Conservation (phyloP, 495 filamentous ascomycete genomes). For the Glonium stellatum region DNA sequence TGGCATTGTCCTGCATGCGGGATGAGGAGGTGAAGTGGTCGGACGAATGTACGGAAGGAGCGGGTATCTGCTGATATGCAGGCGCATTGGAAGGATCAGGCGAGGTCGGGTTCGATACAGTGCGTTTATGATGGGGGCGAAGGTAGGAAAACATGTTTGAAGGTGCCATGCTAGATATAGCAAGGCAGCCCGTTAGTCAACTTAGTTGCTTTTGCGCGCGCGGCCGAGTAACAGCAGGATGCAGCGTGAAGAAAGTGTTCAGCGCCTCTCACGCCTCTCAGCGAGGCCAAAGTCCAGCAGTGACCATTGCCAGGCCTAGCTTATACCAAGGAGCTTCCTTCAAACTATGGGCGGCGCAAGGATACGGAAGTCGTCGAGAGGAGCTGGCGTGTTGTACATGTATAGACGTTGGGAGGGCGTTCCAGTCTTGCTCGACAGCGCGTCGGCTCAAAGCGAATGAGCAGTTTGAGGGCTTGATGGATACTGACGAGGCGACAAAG, state of each 20-base stretch:
- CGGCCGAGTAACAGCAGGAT: background rate
- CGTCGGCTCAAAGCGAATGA: too few species aligned
- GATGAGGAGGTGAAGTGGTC: slow-evolving; percentile 17
- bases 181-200: background rate
- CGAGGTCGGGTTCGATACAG: slow-evolving; percentile 21
- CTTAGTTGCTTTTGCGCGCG: slow-evolving; percentile 5
- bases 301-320: slow-evolving; percentile 18
- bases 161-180: slow-evolving; percentile 19
- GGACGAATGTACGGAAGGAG: slow-evolving; percentile 16
- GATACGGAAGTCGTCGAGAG: background rate
- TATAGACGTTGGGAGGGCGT: too few species aligned
- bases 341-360: background rate
- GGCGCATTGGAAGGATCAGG: slow-evolving; percentile 10
- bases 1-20: slow-evolving; percentile 16
- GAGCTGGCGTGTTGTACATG: background rate
- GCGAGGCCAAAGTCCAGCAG: slow-evolving; percentile 17
- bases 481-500: too few species aligned
- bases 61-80: slow-evolving; percentile 1
- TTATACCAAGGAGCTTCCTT: background rate
- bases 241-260: background rate
- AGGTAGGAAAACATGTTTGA: slow-evolving; percentile 40
- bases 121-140: slow-evolving; percentile 36
- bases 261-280: slow-evolving; percentile 15
- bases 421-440: too few species aligned
- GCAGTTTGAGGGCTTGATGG: too few species aligned